A percentile compares a stretch with the other conserved stretches of the same genome.
These are phyloP conservation scores for Articulospora tetracladia DNA, from an alignment of 495 filamentous ascomycete genomes.

Conservation along the genomic window DNA sequence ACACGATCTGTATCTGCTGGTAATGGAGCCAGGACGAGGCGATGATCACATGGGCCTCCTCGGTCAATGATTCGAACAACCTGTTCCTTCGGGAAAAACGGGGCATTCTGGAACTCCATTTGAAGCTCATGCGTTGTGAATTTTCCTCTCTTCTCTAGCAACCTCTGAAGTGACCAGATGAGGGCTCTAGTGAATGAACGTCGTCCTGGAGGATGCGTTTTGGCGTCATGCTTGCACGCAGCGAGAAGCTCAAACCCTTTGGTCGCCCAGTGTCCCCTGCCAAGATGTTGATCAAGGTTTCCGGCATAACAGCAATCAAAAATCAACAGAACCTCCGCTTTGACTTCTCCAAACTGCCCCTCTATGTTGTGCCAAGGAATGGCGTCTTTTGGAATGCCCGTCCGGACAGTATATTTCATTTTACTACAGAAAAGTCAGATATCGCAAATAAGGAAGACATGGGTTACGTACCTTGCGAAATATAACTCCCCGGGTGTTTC, in stretches of 20 bases:
- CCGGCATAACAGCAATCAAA: constrained; percentile 4
- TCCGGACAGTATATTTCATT: background rate
- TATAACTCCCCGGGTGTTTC: background rate
- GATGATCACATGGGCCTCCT: background rate
- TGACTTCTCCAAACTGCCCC: background rate
- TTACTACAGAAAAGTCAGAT: background rate
- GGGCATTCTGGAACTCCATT: background rate
- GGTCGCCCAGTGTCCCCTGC: constrained; percentile 1
- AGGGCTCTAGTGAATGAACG: constrained; percentile 6
- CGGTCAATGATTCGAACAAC: constrained; percentile 4
- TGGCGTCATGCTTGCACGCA: constrained; percentile 3
- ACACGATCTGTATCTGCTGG: background rate
- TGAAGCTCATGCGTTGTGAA: constrained; percentile 1
- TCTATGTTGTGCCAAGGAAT: constrained; percentile 1
- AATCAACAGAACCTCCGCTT: constrained; percentile 4
- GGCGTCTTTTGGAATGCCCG: background rate
- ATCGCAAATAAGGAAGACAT: background rate
- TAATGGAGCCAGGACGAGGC: constrained; percentile 4
- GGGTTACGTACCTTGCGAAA: background rate
- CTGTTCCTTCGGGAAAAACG: background rate
- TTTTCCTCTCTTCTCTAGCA: background rate
- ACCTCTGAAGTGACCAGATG: background rate
- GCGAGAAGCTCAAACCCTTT: background rate
- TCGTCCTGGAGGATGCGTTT: constrained; percentile 2
- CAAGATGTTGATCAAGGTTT: background rate